These are phyloP conservation scores for Coniferiporia weirii DNA, from an alignment of 1,284 basidiomycete genomes.

Conservation along the genomic window DNA sequence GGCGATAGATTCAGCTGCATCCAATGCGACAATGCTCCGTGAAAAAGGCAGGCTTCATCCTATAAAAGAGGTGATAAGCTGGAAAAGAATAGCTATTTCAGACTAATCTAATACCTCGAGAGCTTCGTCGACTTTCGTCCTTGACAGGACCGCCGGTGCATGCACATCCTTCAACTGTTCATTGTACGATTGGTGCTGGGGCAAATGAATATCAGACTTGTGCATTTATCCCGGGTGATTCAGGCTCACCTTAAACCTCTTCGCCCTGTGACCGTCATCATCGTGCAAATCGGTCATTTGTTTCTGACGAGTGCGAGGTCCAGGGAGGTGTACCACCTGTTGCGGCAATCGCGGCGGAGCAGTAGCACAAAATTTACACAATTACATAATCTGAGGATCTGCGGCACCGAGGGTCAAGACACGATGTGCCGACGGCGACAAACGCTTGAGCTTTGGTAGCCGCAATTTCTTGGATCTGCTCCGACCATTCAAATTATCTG, in stretches of 20 bases:
- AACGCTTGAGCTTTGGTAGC: background rate
- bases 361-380: background rate
- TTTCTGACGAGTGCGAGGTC: background rate
- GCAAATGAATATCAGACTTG: background rate
- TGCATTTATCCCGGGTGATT: background rate
- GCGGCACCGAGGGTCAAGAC: background rate
- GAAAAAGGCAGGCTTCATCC: conserved; percentile 73
- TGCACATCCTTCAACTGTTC: conserved; percentile 65
- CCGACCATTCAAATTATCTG: background rate
- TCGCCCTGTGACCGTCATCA: conserved; percentile 30
- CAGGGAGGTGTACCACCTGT: too few relatives aligned
- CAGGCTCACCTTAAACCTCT: conserved; percentile 40
- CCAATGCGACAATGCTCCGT: conserved; percentile 65
- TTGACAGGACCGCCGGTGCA: conserved; percentile 56
- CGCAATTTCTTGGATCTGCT: background rate
- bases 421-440: too few relatives aligned
- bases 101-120: conserved; percentile 38
- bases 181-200: conserved; percentile 71
- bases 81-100: background rate
- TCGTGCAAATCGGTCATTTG: conserved; percentile 14
- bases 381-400: background rate
- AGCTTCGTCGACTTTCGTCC: conserved; percentile 54
- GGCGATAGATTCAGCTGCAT: conserved; percentile 75
- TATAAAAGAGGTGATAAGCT: conserved; percentile 25
- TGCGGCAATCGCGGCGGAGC: too few relatives aligned